A percentile compares a stretch with the other conserved stretches of the same genome.
Evolutionary conservation across 495 filamentous ascomycete species (phyloP).

Genomic region (Tuber brumale): DNA sequence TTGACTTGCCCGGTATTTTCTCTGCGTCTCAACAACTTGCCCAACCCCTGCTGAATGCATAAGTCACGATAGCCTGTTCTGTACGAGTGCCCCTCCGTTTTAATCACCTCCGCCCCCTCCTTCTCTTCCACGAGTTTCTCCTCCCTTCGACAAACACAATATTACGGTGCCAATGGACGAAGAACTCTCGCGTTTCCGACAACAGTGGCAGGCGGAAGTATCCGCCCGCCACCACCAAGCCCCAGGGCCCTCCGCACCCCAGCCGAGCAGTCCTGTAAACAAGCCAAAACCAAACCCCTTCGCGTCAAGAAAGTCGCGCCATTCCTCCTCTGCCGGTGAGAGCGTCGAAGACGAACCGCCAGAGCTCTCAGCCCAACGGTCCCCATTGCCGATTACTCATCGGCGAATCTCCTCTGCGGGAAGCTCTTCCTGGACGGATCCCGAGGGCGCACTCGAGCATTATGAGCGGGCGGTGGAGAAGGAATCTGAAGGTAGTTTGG

Average conservation of each 20-base stretch:
- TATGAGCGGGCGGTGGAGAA: conserved; percentile 88
- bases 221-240: conserved; percentile 47
- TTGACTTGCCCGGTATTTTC: neutral
- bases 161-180: conserved; percentile 48
- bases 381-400: conserved; percentile 13
- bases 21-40: neutral
- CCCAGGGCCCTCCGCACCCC: conserved; percentile 2
- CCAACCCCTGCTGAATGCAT: neutral
- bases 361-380: neutral
- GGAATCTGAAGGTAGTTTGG: conserved; percentile 74
- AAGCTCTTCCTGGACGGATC: conserved; percentile 1
- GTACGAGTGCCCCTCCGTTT: neutral
- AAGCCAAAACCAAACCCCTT: conserved; percentile 14
- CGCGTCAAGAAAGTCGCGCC: conserved; percentile 18
- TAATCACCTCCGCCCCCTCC: neutral
- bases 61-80: neutral
- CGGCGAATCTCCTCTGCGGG: conserved; percentile 14
- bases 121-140: neutral
- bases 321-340: neutral
- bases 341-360: conserved; percentile 4
- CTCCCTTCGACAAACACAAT: neutral
- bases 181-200: conserved; percentile 73
- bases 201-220: conserved; percentile 79
- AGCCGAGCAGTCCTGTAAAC: neutral
- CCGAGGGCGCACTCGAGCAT: conserved; percentile 71